phyloP scores from a whole-genome alignment of 2,329 filamentous ascomycete species.

The Dothideomycetes sp. region DNA sequence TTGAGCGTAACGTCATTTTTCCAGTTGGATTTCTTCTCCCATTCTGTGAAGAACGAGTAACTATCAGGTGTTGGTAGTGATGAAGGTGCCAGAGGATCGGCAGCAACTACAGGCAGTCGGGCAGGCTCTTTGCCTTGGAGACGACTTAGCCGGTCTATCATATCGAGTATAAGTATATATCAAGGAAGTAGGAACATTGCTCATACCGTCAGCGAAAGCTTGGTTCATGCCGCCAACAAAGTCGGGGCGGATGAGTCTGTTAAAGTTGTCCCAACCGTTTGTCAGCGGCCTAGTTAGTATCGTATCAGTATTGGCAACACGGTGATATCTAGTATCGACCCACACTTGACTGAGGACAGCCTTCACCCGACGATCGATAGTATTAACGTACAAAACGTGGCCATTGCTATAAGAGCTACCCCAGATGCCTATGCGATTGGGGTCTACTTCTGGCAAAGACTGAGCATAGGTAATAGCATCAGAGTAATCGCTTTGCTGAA shows the following conservation, averaged over 20 bases:
- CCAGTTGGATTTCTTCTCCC: slow-evolving; percentile 24
- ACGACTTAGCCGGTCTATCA: slow-evolving; percentile 21
- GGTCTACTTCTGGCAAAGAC: slow-evolving; percentile 19
- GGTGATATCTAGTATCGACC: no score
- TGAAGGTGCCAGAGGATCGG: slow-evolving; percentile 18
- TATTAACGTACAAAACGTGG: slow-evolving; percentile 28
- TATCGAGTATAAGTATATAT: no score
- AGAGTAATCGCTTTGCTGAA: slow-evolving; percentile 23
- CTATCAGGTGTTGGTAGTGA: slow-evolving; percentile 25
- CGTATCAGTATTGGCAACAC: no score
- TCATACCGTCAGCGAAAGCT: slow-evolving; percentile 13
- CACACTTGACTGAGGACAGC: slow-evolving; percentile 26
- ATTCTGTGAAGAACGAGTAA: slow-evolving; percentile 23
- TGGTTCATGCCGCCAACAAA: slow-evolving; percentile 16
- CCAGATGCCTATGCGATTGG: slow-evolving; percentile 25
- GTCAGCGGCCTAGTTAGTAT: no score
- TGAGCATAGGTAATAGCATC: slow-evolving; percentile 30
- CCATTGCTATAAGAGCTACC: slow-evolving; percentile 27
- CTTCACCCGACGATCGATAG: slow-evolving; percentile 29
- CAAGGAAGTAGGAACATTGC: no score
- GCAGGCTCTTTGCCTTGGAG: slow-evolving; percentile 15
- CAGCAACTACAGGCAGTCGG: slow-evolving; percentile 4
- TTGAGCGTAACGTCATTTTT: slow-evolving; percentile 28
- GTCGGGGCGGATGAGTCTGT: slow-evolving; percentile 23
- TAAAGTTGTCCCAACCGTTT: slow-evolving; percentile 27